Base-by-base conservation (phyloP, 1,284 basidiomycete genomes). In the Microbotryum scabiosae region DNA sequence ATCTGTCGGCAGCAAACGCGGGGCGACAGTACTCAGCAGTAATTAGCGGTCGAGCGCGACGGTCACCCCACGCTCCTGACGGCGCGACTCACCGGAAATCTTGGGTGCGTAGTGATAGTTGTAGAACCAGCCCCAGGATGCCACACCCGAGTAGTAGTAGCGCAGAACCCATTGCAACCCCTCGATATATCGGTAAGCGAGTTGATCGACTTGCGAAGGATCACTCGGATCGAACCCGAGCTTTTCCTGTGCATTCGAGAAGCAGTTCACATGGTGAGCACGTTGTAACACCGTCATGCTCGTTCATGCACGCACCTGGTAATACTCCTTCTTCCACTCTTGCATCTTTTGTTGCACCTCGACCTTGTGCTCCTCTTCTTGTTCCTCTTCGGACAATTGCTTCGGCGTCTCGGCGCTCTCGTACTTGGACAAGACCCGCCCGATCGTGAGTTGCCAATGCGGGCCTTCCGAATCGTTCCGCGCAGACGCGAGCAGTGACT, bases 61-160 rank as follows among this genome's bases (percentile, higher is more conserved):
- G 30, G 30, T 41, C 36, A n/a, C n/a, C n/a, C n/a, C 14, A 41
- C 16, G 36, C 36, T 41, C 36, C 36, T 7, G 28, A 61, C 5
- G 25, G 53, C 4, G 21, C 26, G 14, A 72, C 81, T 62, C 67
- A 90, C 90, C 91, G 47, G 89, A 90, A 66, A 96, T 93, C 55
- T 90, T 84, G 18, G 92, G 94, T 0, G 94, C 88, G 75, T 96
- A 98, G 75, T 98, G 94, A 75, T 97, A 97, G 74, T 93, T 80
- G 78, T 97, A 98, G 79, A 97, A 98, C 96, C 96, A 98, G 28
- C 90, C 84, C 94, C 94, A 98, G 6, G 90, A 93, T 2, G 90
- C 88, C 18, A 97, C 92, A 43, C 94, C 94, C 67, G 88, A 85
- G 77, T 97, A 97, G 76, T 98, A 98, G 76, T 98, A 98, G 74